Conservation (phyloP, 768 basidiomycete species). For the Coprinopsis sp. region DNA sequence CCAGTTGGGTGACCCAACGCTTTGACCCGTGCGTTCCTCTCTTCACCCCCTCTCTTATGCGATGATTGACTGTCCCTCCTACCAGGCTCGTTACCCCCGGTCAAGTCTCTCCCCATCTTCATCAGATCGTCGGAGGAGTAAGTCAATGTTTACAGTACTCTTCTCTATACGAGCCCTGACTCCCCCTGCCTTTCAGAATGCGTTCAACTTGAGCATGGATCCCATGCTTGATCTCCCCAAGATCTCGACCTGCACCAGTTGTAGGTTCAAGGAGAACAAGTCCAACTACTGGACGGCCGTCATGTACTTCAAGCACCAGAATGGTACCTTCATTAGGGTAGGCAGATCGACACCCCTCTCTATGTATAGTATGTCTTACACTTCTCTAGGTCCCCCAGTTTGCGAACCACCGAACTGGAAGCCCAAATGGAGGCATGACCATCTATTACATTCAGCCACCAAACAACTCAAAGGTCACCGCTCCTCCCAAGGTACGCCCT, state of each 20-base stretch:
- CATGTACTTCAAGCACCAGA: conserved; percentile 8
- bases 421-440: conserved; percentile 7
- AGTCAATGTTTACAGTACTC: background rate
- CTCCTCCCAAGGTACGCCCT: conserved; percentile 7
- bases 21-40: conserved; percentile 1
- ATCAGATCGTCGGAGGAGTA: conserved; percentile 5
- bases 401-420: conserved; percentile 6
- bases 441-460: conserved; percentile 7
- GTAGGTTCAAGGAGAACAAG: conserved; percentile 9
- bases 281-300: conserved; percentile 11
- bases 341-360: background rate
- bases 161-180: background rate
- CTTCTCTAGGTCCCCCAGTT: conserved; percentile 4
- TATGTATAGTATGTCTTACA: background rate
- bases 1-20: conserved; percentile 2
- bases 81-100: conserved; percentile 1
- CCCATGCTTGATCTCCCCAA: conserved; percentile 1
- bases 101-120: conserved; percentile 3
- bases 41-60: background rate
- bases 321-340: conserved; percentile 7
- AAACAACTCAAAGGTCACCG: conserved; percentile 3
- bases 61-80: background rate
- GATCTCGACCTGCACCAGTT: conserved; percentile 8
- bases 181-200: background rate
- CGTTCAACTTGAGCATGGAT: conserved; percentile 8